A percentile compares a stretch with the other conserved stretches of the same genome.
Conservation (phyloP, 2,329 filamentous ascomycete species). For the Didymosphaeria variabile region DNA sequence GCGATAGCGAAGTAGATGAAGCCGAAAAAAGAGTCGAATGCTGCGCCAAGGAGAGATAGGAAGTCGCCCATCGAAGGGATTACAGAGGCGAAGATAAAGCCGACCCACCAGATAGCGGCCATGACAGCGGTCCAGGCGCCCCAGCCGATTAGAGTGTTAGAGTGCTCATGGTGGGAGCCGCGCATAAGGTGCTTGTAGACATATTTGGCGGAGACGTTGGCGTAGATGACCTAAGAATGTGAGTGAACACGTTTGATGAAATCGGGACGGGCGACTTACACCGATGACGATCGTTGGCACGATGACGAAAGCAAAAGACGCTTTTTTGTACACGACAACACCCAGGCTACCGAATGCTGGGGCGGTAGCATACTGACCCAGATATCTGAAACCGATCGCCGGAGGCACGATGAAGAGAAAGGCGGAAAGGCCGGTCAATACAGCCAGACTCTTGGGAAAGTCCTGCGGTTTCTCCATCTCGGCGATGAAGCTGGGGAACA, state of each 20-base stretch:
- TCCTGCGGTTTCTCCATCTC: constrained; percentile 86
- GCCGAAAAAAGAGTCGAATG: constrained; percentile 92
- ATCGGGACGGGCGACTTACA: constrained; percentile 41
- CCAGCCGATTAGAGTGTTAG: constrained; percentile 86
- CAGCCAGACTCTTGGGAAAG: constrained; percentile 73
- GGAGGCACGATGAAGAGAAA: constrained; percentile 55
- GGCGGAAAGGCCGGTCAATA: constrained; percentile 73
- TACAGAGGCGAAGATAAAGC: constrained; percentile 90
- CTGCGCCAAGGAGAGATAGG: constrained; percentile 77
- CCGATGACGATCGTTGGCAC: constrained; percentile 93
- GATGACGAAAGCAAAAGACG: constrained; percentile 94
- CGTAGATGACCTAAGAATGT: constrained; percentile 70
- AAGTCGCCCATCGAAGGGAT: constrained; percentile 91
- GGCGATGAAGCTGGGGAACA: constrained; percentile 91
- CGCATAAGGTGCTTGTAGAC: constrained; percentile 92
- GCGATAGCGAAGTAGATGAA: constrained; percentile 95
- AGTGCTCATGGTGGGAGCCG: constrained; percentile 78
- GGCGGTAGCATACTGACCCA: constrained; percentile 79
- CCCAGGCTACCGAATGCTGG: constrained; percentile 88
- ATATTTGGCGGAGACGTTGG: constrained; percentile 88
- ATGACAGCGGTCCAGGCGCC: constrained; percentile 78
- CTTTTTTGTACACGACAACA: constrained; percentile 79
- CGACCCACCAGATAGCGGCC: constrained; percentile 76
- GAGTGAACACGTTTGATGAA: neutral
- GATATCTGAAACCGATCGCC: neutral